These are phyloP conservation scores for Pisolithus orientalis DNA, from an alignment of 768 basidiomycete genomes.

Conservation along the genomic window DNA sequence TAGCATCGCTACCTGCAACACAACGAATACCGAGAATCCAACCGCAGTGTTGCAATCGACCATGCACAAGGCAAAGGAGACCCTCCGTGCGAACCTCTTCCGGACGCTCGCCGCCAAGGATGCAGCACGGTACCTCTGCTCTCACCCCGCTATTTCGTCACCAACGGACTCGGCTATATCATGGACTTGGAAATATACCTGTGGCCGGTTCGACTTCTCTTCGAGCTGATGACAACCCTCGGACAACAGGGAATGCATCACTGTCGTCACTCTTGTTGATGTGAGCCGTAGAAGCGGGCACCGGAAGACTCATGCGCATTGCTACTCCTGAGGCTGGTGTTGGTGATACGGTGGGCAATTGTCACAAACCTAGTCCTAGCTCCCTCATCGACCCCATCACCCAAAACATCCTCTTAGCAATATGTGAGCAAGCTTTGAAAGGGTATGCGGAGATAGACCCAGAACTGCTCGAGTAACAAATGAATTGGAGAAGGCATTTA, in stretches of 20 bases:
- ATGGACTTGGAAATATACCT: background rate
- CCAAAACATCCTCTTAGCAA: slow-evolving; percentile 22
- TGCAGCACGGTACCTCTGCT: slow-evolving; percentile 23
- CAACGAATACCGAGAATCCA: background rate
- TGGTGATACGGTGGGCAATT: background rate
- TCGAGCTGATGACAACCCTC: background rate
- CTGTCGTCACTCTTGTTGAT: slow-evolving; percentile 3
- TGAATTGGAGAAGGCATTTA: background rate
- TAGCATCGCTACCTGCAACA: background rate
- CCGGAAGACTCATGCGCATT: slow-evolving; percentile 18
- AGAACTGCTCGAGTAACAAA: too few relatives aligned
- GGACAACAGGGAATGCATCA: background rate
- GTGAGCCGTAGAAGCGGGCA: slow-evolving; percentile 13
- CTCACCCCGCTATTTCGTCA: slow-evolving; percentile 5
- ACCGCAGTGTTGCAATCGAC: background rate
- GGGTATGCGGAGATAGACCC: too few relatives aligned
- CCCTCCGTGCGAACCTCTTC: slow-evolving; percentile 15
- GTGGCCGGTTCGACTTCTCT: background rate
- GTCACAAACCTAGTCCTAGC: background rate
- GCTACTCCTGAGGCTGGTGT: background rate
- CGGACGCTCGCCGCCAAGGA: slow-evolving; percentile 19
- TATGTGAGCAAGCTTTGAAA: slow-evolving; percentile 15
- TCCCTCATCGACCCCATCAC: slow-evolving; percentile 14
- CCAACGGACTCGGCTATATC: background rate
- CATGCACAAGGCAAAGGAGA: background rate